Conservation (phyloP, 1,139 yeast species). For the Blastobotrys capitulatus region DNA sequence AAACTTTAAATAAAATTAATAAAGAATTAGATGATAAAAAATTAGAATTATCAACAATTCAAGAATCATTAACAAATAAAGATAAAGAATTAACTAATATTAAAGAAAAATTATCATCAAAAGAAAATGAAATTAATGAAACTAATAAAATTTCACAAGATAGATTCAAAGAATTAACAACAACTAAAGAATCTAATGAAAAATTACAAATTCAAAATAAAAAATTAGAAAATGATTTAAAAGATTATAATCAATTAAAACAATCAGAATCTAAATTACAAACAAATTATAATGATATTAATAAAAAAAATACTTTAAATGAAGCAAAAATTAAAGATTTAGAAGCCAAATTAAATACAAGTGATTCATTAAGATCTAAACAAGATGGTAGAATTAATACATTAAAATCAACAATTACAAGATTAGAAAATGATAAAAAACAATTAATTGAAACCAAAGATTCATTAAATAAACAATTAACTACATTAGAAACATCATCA, state of each 20-base stretch:
- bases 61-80: neutral
- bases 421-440: constrained; percentile 35
- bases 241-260: constrained; percentile 6
- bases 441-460: constrained; percentile 38
- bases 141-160: constrained; percentile 7
- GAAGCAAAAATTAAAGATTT: constrained; percentile 20
- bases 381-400: constrained; percentile 26
- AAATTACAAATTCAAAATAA: neutral
- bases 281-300: constrained; percentile 29
- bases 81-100: neutral
- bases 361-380: constrained; percentile 20
- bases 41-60: neutral
- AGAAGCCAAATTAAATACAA: constrained; percentile 15
- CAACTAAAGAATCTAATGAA: neutral
- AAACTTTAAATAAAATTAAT: neutral
- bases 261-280: constrained; percentile 20
- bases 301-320: constrained; percentile 22
- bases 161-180: constrained; percentile 10
- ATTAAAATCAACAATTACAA: constrained; percentile 24
- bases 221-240: constrained; percentile 3
- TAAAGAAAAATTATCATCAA: constrained; percentile 2
- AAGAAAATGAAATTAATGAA: constrained; percentile 8
- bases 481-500: constrained; percentile 28
- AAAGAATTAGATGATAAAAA: neutral
- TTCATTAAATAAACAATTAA: constrained; percentile 42